Evolutionary conservation across 768 basidiomycete genomes (phyloP).

Genomic region (Panaeolus cyanescens): DNA sequence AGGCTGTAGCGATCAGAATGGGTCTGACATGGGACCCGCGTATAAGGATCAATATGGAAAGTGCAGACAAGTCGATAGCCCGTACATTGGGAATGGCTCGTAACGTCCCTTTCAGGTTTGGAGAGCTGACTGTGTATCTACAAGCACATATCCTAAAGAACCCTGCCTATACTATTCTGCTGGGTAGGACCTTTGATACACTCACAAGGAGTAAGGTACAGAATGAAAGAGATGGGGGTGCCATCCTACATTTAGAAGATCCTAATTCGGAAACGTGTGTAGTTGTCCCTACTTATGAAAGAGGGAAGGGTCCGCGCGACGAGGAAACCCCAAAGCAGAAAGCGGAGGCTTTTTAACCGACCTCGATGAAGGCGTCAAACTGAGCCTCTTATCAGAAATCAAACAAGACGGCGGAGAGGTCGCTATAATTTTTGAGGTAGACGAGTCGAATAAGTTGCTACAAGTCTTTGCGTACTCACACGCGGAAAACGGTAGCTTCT

Average conservation of each 20-base stretch:
- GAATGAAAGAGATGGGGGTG: constrained; percentile 13
- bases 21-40: constrained; percentile 20
- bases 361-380: too few species aligned
- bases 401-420: too few species aligned
- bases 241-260: constrained; percentile 17
- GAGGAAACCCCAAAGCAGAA: too few species aligned
- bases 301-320: too few species aligned
- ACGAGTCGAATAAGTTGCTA: too few species aligned
- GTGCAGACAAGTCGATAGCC: constrained; percentile 20
- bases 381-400: too few species aligned
- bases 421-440: too few species aligned
- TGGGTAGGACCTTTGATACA: constrained; percentile 21
- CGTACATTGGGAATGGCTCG: constrained; percentile 17
- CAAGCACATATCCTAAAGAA: constrained; percentile 26
- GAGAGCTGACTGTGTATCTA: constrained; percentile 19
- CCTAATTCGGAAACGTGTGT: constrained; percentile 17
- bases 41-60: constrained; percentile 20
- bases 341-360: too few species aligned
- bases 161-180: constrained; percentile 23
- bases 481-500: too few species aligned
- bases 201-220: constrained; percentile 12
- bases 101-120: too few species aligned
- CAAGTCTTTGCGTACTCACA: too few species aligned
- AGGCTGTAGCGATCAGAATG: constrained; percentile 13
- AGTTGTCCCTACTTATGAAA: constrained; percentile 15